phyloP scores from a whole-genome alignment of 768 basidiomycete species.

The Strobilomyces dryophilus region DNA sequence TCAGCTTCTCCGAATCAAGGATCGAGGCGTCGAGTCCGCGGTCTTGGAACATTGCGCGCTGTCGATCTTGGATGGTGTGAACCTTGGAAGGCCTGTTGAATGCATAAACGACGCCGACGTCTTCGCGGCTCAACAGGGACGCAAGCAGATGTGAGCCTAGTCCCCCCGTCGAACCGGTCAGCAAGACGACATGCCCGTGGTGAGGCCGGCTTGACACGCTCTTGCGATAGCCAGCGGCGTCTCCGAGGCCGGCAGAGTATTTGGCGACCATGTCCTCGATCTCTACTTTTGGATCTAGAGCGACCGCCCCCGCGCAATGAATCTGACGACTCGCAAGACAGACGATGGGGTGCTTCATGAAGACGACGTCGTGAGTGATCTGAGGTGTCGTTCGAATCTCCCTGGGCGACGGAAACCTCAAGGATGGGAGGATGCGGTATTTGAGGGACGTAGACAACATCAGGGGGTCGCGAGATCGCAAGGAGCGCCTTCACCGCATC shows the following conservation, averaged over 20 bases:
- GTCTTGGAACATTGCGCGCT: conserved; percentile 20
- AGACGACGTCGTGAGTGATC: no score
- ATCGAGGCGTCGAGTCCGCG: conserved; percentile 25
- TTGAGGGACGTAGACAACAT: no score
- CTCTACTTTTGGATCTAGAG: conserved; percentile 4
- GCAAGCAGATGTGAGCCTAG: conserved; percentile 36
- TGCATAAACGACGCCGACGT: conserved; percentile 28
- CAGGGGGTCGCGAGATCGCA: no score
- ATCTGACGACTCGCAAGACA: no score
- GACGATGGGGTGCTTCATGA: no score
- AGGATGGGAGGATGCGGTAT: no score
- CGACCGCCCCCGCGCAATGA: no score
- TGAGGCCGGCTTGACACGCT: neutral
- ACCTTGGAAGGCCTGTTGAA: conserved; percentile 25
- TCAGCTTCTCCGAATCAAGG: conserved; percentile 23
- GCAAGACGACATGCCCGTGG: conserved; percentile 26
- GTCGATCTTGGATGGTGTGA: conserved; percentile 14
- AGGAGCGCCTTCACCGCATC: no score
- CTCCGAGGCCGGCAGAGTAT: conserved; percentile 3
- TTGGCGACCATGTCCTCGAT: conserved; percentile 38
- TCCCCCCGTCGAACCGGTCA: conserved; percentile 34
- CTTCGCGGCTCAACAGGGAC: conserved; percentile 29
- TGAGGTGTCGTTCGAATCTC: no score
- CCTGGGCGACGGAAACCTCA: no score
- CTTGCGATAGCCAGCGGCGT: conserved; percentile 28